Base-by-base conservation (phyloP, 345 rosid species). In the Linum tenue region DNA sequence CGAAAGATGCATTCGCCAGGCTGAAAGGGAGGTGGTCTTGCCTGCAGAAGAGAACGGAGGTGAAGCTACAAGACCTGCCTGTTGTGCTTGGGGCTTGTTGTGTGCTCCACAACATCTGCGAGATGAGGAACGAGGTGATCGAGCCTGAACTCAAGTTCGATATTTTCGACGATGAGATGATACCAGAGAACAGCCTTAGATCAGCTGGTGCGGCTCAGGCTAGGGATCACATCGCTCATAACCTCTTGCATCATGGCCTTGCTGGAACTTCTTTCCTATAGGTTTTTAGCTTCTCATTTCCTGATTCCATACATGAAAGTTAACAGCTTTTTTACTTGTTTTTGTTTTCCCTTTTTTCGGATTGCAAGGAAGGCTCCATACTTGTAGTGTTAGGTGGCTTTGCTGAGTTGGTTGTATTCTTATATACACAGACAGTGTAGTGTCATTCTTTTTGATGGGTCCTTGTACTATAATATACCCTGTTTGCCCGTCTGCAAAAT, bases 71-170 rank as follows among this genome's bases (percentile, higher is more conserved):
- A 67, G 96, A 89, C 64, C 71, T 89, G 73, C 96, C 96, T 1
- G 86, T 77, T 37, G 91, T 89, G 38, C 82, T 89, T 0, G 94
- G 96, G 3, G 96, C 96, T 56, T 89, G 96, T 22, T 89, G 96
- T 68, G 88, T 89, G 51, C 15, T 89, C 64, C 96, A 89, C 31
- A 89, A 89, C 37, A 84, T 89, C 0, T 89, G 96, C 55, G 94
- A 89, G 88, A 78, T 82, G 84, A 80, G 80, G 70, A 82, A 77
- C 1, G 94, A 89, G 70, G 82, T 48, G 68, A 69, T 85, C 67
- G 76, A 66, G 4, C 82, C 82, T 39, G 88, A 68, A 64, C 67
- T 68, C 3, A 72, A 67, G 58, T 82, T 79, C 62, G 86, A 84
- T 36, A 64, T 85, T 3, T 78, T 77, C 5, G 96, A 89, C 56